These are phyloP conservation scores for Pythium angustatum DNA, from an alignment of 352 stramenopile species.

Conservation along the genomic window DNA sequence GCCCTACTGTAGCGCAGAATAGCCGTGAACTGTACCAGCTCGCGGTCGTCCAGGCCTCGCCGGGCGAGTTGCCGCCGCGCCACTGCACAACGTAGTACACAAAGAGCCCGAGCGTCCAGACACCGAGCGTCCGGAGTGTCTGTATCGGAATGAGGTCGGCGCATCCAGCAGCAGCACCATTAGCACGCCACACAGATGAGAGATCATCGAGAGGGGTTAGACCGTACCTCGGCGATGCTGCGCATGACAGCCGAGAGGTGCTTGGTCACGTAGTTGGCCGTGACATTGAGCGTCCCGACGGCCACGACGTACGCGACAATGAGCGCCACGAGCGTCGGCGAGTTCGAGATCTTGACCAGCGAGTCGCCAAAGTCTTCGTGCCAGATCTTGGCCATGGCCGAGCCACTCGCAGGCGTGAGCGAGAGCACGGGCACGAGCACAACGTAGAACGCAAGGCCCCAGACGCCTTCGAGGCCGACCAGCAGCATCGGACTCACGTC, in stretches of 20 bases:
- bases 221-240: conserved; percentile 73
- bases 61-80: conserved; percentile 54
- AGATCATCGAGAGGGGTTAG: background rate
- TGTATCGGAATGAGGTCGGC: conserved; percentile 21
- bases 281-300: conserved; percentile 82
- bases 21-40: conserved; percentile 53
- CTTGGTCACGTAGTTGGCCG: conserved; percentile 86
- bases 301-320: conserved; percentile 68
- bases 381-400: conserved; percentile 69
- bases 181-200: background rate
- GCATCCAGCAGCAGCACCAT: no score
- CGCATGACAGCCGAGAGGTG: conserved; percentile 83
- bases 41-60: conserved; percentile 70
- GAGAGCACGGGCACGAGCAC: conserved; percentile 69
- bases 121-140: conserved; percentile 77
- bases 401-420: conserved; percentile 43
- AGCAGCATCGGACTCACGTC: conserved; percentile 87
- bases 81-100: conserved; percentile 80
- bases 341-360: conserved; percentile 75
- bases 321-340: conserved; percentile 50
- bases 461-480: conserved; percentile 86
- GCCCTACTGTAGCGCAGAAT: background rate
- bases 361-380: conserved; percentile 84
- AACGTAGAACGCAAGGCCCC: conserved; percentile 83
- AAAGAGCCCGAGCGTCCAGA: conserved; percentile 77